phyloP scores from a whole-genome alignment of 176 grass and related monocot genomes.

The Musa acuminata region DNA sequence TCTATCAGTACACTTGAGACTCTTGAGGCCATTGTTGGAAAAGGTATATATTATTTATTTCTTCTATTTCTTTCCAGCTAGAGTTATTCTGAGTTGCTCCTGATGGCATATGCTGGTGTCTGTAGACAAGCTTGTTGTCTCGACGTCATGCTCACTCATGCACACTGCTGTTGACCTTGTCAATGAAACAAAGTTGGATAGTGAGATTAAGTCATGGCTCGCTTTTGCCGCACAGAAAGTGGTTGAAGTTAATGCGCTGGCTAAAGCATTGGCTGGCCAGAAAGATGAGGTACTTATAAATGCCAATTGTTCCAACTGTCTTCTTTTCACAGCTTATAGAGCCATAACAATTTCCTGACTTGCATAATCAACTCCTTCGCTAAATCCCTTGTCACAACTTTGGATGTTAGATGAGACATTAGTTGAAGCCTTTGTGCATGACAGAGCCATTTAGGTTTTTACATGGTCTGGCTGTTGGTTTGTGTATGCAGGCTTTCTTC shows the following conservation, averaged over 20 bases:
- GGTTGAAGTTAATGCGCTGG: constrained; percentile 81
- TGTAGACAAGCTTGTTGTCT: constrained; percentile 88
- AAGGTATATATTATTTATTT: constrained; percentile 43
- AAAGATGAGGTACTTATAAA: constrained; percentile 65
- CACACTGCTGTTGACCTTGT: constrained; percentile 96
- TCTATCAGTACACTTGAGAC: constrained; percentile 60
- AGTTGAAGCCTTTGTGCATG: neutral
- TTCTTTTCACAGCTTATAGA: neutral
- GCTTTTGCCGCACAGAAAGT: constrained; percentile 94
- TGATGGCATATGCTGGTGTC: constrained; percentile 13
- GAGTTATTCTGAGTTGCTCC: neutral
- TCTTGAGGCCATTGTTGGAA: constrained; percentile 75
- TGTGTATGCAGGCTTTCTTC: constrained; percentile 57
- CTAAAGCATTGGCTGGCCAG: constrained; percentile 65
- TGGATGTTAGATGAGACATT: neutral
- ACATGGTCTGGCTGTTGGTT: neutral
- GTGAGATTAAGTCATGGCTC: constrained; percentile 85
- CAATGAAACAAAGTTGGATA: constrained; percentile 87
- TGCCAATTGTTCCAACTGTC: too few species aligned
- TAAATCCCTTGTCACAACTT: neutral
- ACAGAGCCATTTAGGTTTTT: neutral
- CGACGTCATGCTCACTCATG: constrained; percentile 89
- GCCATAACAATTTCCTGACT: neutral
- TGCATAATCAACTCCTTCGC: too few species aligned
- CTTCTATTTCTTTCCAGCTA: neutral